Base-by-base conservation (phyloP, 1,284 basidiomycete genomes). In the Pseudozyma hubeiensis region DNA sequence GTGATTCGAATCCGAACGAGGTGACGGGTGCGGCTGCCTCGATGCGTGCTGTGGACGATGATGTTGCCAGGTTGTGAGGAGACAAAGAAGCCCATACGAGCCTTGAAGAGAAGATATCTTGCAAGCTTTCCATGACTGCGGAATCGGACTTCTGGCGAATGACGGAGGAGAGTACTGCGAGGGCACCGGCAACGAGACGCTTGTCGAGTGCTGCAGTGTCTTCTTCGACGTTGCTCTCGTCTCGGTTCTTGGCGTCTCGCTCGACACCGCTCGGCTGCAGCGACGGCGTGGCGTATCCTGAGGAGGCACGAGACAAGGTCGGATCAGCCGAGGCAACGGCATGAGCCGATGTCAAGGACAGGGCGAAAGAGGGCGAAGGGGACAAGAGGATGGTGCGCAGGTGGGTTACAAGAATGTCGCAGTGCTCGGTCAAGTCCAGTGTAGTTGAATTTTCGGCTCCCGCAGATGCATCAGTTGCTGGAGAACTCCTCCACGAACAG, bases 211-310 rank as follows among this genome's bases (percentile, higher is more conserved):
- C 81, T 7, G 76, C 68, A 4, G 61, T 68, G 39, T 79, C 80
- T 50, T 84, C 82, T 39, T 84, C 82, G 30, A 84, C 74, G 19
- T 82, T 81, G 29, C 63, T 64, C 24, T 82, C 81, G 66, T 83
- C 81, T 31, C 82, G 65, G 35, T 75, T 82, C 73, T 84, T 84
- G 37, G 82, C 82, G 48, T 83, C 79, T 31, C 64, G 66, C 45
- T 77, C 75, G 34, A 53, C 53, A 16, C 57, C 54, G 9, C 64
- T 50, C 10, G 53, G 35, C 17, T 58, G 49, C 11, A 48, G 52
- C 33, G 54, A 55, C 3, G 75, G 63, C 0, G 64, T 74, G 4
- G 61, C 58, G 16, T 61, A 52, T 37, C 64, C 66, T 13, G 73
- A 75, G 13, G 57, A 63, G n/a, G 64, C 46, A 43, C 64, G 55